Evolutionary conservation across 2,329 filamentous ascomycete species (phyloP), one percentile per base, ranked within the genome.

Genomic region (Stagonosporopsis chrysanthemi): DNA sequence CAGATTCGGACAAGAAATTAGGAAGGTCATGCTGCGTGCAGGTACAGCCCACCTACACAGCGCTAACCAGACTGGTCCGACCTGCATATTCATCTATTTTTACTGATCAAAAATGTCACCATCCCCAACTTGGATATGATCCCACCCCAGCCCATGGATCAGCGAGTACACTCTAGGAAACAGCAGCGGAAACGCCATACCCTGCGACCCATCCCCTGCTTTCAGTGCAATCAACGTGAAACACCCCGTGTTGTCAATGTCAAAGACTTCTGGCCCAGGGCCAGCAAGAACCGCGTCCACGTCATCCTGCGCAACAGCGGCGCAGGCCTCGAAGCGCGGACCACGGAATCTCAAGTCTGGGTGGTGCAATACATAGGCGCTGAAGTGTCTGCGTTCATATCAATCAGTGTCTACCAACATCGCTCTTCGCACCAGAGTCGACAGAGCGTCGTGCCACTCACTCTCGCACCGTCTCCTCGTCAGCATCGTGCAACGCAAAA

Each of bases 401-500:
- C 11, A 26, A 17, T 46, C 43, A 11, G 5, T 4, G 6, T 36
- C 9, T 17, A 17, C 9, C 33, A 35, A 15, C 33, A 35, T 17
- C 33, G 33, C 33, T 35, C 33, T 35, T n/a, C 24, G 24, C 24
- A 26, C 4, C 24, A 26, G n/a, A n/a, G n/a, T n/a, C n/a, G n/a
- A n/a, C n/a, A n/a, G n/a, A 26, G 24, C 7, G 24, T 26, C 9
- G 33, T 35, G 14, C 8, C 24, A 44, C 42, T 44, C 28, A 44
- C 42, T 33, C 28, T 22, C 42, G 28, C 42, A 44, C 42, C 4
- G 42, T 44, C 28, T 44, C 17, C 19, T 31, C 36, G 7, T 49
- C 46, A 11, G 47, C 47, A 41, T 39, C 54, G 26, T 51, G 36
- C 14, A 58, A 42, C n/a, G 23, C 36, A 17, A 50, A 44, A 17